These are phyloP conservation scores for Sanghuangporus sanghuang DNA, from an alignment of 1,284 basidiomycete species.

Conservation along the genomic window DNA sequence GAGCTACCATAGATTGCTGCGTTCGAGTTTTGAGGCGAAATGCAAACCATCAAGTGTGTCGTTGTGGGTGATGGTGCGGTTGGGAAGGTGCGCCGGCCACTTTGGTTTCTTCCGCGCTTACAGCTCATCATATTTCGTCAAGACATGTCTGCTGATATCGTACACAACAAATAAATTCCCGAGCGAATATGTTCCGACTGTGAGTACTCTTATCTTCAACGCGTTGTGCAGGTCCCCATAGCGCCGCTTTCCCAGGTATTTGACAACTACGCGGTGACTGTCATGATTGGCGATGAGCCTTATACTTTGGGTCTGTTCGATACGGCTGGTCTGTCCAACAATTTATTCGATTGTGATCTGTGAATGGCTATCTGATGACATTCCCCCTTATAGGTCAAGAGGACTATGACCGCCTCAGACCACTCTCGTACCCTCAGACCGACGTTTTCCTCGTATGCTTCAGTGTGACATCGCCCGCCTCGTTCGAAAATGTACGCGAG, in stretches of 20 bases:
- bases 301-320: constrained; percentile 98
- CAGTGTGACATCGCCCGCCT: constrained; percentile 96
- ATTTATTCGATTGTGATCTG: neutral
- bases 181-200: constrained; percentile 98
- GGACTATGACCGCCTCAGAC: constrained; percentile 98
- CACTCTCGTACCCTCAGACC: constrained; percentile 98
- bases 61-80: constrained; percentile 99
- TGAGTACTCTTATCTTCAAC: constrained; percentile 41
- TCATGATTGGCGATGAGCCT: constrained; percentile 99
- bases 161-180: constrained; percentile 99
- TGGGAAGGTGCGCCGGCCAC: constrained; percentile 76
- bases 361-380: neutral
- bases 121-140: constrained; percentile 29
- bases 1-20: neutral
- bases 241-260: constrained; percentile 60
- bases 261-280: constrained; percentile 98
- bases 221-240: constrained; percentile 18
- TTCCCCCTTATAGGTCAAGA: constrained; percentile 78
- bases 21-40: constrained; percentile 28
- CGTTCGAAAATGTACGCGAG: constrained; percentile 99
- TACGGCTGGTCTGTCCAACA: constrained; percentile 74
- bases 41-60: constrained; percentile 98
- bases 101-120: constrained; percentile 17
- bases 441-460: constrained; percentile 99
- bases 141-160: constrained; percentile 98